These are phyloP conservation scores for Trichoderma asperelloides DNA, from an alignment of 495 filamentous ascomycete species.

Conservation along the genomic window DNA sequence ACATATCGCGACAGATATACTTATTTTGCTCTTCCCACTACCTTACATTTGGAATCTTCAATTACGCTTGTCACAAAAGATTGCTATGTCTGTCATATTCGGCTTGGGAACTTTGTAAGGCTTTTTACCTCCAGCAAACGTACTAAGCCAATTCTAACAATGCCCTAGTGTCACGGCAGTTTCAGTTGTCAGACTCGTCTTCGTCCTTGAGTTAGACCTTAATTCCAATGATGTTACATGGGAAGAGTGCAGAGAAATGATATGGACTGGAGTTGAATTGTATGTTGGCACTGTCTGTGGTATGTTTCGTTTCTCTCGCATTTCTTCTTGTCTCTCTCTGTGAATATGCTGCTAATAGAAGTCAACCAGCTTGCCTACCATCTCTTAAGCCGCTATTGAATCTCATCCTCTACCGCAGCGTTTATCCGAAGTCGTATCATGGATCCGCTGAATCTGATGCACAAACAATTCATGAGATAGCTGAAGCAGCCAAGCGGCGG, in stretches of 20 bases:
- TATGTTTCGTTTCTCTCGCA: neutral
- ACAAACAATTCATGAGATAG: neutral
- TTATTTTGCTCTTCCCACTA: neutral
- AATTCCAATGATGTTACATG: neutral
- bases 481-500: neutral
- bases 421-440: neutral
- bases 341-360: neutral
- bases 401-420: neutral
- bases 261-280: neutral
- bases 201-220: neutral
- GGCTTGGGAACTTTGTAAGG: neutral
- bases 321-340: neutral
- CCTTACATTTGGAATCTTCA: constrained; percentile 1
- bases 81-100: neutral
- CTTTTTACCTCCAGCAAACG: neutral
- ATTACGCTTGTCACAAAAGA: neutral
- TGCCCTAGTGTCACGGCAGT: neutral
- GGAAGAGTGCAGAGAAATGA: neutral
- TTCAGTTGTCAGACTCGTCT: neutral
- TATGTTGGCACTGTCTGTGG: neutral
- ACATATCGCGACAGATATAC: neutral
- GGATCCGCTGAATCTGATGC: neutral
- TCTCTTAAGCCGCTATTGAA: neutral
- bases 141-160: neutral
- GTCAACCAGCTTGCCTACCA: neutral